A percentile compares a stretch with the other conserved stretches of the same genome.
These are phyloP conservation scores for Xylaria curta DNA, from an alignment of 495 filamentous ascomycete genomes.

Conservation along the genomic window DNA sequence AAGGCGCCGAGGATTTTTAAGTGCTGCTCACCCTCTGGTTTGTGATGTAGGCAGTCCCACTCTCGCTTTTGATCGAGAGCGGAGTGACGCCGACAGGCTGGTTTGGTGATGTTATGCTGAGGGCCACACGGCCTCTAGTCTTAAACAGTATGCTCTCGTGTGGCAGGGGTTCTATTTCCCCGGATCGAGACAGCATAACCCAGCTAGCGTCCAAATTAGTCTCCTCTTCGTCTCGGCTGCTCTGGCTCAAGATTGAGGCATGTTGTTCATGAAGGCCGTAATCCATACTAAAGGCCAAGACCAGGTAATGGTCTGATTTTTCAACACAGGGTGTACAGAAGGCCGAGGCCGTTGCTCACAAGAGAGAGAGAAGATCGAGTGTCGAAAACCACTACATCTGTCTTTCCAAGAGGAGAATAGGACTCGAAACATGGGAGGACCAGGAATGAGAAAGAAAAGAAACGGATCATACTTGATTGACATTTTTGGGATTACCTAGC, in stretches of 20 bases:
- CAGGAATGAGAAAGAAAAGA: conserved; percentile 32
- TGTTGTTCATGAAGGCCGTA: conserved; percentile 56
- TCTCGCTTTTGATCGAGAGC: conserved; percentile 54
- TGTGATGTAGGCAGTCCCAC: conserved; percentile 74
- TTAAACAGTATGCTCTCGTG: conserved; percentile 56
- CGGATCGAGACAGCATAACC: conserved; percentile 59
- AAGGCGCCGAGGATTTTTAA: not conserved
- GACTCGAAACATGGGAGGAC: conserved; percentile 14
- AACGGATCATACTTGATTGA: conserved; percentile 69
- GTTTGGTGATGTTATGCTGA: conserved; percentile 52
- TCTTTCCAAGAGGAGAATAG: conserved; percentile 17
- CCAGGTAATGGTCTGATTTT: conserved; percentile 15
- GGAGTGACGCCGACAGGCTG: conserved; percentile 52
- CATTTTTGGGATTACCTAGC: conserved; percentile 59
- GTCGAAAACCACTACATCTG: conserved; percentile 23
- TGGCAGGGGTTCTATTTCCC: conserved; percentile 56
- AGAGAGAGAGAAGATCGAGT: conserved; percentile 26
- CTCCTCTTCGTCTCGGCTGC: conserved; percentile 41
- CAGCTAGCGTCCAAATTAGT: conserved; percentile 58
- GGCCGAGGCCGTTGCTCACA: conserved; percentile 36
- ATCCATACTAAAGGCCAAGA: conserved; percentile 43
- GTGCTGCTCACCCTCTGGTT: conserved; percentile 76
- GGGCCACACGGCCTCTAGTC: conserved; percentile 50
- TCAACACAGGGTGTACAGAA: conserved; percentile 30
- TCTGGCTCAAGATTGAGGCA: conserved; percentile 43